Evolutionary conservation across 305 asterid genomes (phyloP).

Genomic region (Solanum hybrid): DNA sequence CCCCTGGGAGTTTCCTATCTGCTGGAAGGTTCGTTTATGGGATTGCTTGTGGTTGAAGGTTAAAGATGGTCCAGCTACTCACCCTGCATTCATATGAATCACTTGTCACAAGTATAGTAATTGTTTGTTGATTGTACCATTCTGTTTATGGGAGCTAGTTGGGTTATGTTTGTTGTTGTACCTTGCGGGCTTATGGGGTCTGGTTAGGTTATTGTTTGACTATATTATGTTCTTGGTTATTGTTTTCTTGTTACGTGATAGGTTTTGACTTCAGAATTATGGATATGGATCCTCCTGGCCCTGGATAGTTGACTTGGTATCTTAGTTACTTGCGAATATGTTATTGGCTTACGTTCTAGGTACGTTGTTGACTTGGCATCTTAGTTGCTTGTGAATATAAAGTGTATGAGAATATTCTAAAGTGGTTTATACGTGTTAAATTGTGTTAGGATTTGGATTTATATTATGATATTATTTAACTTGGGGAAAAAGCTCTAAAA

Average conservation of each 20-base stretch:
- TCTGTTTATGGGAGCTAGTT: rapidly evolving
- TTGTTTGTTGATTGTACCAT: not conserved
- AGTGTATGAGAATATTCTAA: not conserved
- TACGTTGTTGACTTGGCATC: not conserved
- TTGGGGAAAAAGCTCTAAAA: too few relatives aligned
- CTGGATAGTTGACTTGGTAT: not conserved
- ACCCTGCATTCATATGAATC: too few relatives aligned
- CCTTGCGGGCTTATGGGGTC: not conserved
- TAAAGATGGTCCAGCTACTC: too few relatives aligned
- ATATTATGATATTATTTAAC: not conserved
- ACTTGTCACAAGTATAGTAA: too few relatives aligned
- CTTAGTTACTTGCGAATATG: not conserved
- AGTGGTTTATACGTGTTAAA: not conserved
- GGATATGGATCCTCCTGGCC: not conserved
- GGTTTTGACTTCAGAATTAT: not conserved
- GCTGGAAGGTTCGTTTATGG: too few relatives aligned
- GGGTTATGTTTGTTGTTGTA: not conserved
- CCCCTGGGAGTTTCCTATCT: too few relatives aligned
- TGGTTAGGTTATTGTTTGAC: not conserved
- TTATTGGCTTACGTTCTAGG: not conserved
- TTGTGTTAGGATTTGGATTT: not conserved
- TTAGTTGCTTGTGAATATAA: not conserved
- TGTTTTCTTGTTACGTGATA: too few relatives aligned
- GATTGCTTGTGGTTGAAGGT: too few relatives aligned
- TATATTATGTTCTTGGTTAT: too few relatives aligned